Evolutionary conservation across 768 basidiomycete species (phyloP).

Genomic region (Gelatoporia subvermispora): DNA sequence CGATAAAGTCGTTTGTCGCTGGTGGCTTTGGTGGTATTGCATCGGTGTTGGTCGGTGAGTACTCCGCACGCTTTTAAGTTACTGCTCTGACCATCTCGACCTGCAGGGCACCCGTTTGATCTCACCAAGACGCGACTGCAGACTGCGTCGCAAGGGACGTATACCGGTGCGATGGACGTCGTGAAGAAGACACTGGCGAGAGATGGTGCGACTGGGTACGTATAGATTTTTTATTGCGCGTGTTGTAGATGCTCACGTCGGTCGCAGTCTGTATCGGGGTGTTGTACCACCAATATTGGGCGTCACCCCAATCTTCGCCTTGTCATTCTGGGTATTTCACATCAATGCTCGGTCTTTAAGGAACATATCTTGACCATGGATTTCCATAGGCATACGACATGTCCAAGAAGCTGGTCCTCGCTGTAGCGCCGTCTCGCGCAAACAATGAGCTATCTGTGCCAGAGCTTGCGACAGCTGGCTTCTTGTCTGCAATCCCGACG

Average conservation of each 20-base stretch:
- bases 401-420: constrained; percentile 81
- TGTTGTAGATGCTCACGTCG: background rate
- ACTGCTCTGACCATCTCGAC: background rate
- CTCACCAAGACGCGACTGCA: constrained; percentile 94
- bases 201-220: constrained; percentile 86
- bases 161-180: constrained; percentile 90
- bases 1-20: constrained; percentile 81
- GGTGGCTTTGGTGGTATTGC: constrained; percentile 90
- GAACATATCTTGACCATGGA: background rate
- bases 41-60: constrained; percentile 86
- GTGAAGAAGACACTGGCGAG: constrained; percentile 86
- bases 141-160: constrained; percentile 83
- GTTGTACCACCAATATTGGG: constrained; percentile 92
- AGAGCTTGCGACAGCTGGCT: constrained; percentile 91
- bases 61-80: background rate
- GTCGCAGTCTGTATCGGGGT: constrained; percentile 77
- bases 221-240: background rate
- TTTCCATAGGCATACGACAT: constrained; percentile 78
- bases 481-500: constrained; percentile 88
- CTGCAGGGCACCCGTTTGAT: constrained; percentile 92
- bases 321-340: constrained; percentile 85
- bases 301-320: constrained; percentile 96
- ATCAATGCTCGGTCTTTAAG: background rate
- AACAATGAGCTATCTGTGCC: constrained; percentile 55
- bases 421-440: constrained; percentile 73